A percentile compares a stretch with the other conserved stretches of the same genome.
Conservation (phyloP, 2,329 filamentous ascomycete species). For the Colletotrichum coccodes region DNA sequence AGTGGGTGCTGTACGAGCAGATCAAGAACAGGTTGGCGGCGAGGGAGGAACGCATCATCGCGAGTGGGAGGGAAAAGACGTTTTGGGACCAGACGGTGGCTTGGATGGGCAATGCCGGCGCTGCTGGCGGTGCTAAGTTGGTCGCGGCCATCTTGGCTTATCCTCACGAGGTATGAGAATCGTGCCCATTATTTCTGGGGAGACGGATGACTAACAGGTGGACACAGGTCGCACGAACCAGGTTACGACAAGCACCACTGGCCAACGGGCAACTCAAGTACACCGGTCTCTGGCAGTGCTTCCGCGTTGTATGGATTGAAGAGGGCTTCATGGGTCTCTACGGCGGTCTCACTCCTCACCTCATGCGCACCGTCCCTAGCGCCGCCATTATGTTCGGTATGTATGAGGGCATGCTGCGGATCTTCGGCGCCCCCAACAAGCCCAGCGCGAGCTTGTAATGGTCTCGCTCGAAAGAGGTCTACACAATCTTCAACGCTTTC, state of each 20-base stretch:
- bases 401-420: constrained; percentile 70
- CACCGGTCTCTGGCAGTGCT: constrained; percentile 88
- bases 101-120: constrained; percentile 82
- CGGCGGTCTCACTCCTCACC: constrained; percentile 89
- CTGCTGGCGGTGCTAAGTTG: constrained; percentile 87
- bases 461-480: neutral
- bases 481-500: neutral
- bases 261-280: constrained; percentile 81
- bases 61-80: constrained; percentile 70
- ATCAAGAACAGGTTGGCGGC: constrained; percentile 80
- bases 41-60: constrained; percentile 68
- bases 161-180: constrained; percentile 80
- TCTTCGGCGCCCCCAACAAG: constrained; percentile 47
- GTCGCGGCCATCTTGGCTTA: constrained; percentile 87
- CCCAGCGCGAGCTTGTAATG: constrained; percentile 9
- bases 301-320: constrained; percentile 86
- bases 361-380: constrained; percentile 90
- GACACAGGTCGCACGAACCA: constrained; percentile 78
- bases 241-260: constrained; percentile 85
- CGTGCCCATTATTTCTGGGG: neutral
- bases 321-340: constrained; percentile 89
- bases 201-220: neutral
- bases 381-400: constrained; percentile 98
- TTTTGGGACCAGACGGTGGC: constrained; percentile 80
- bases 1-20: constrained; percentile 95